Conservation (phyloP, 2,329 filamentous ascomycete genomes). For the Sporothrix phasma region DNA sequence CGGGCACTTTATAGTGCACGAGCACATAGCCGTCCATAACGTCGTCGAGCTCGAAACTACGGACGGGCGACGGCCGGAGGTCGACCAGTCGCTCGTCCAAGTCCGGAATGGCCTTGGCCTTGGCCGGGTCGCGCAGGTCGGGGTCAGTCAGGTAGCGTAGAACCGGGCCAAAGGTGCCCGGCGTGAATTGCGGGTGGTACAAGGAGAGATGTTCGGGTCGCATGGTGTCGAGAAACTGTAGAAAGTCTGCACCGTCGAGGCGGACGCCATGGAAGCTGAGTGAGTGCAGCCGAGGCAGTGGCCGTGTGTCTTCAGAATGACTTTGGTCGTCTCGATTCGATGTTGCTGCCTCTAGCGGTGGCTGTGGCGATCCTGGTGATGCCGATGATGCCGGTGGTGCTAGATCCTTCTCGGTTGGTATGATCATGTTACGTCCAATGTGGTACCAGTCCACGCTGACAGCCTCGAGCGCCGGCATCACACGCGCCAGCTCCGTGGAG, state of each 20-base stretch:
- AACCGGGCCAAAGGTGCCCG: not conserved
- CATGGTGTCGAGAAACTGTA: not conserved
- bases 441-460: not conserved
- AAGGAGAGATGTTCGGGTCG: slow-evolving; percentile 1
- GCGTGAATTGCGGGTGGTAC: not conserved
- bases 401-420: not conserved
- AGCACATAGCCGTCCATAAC: not conserved
- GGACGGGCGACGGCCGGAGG: not conserved
- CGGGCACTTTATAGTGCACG: not conserved
- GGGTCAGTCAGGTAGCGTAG: slow-evolving; percentile 2
- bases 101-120: not conserved
- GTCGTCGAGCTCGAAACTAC: slow-evolving; percentile 2
- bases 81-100: not conserved
- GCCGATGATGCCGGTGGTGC: not conserved
- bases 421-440: not conserved
- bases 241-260: not conserved
- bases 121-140: not conserved
- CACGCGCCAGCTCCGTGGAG: not conserved
- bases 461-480: not conserved
- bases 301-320: too few relatives aligned
- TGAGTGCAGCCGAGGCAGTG: not conserved
- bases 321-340: not conserved
- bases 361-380: too few relatives aligned
- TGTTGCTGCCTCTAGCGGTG: not conserved
- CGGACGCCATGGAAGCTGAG: not conserved